Conservation (phyloP, 2,329 filamentous ascomycete genomes). For the Alternaria rosae region DNA sequence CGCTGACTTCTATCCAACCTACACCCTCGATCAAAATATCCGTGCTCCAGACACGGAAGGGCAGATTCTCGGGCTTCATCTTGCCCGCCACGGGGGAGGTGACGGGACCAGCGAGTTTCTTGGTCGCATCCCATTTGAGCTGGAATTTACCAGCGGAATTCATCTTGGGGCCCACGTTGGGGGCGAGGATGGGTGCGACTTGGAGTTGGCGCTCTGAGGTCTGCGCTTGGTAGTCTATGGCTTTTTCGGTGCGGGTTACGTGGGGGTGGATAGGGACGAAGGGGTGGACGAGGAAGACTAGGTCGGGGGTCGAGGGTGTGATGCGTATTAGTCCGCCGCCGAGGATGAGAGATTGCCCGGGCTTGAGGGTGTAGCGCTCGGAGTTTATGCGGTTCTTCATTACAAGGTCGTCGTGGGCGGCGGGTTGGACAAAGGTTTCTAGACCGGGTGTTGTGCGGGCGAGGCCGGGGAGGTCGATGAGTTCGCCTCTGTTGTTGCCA, state of each 20-base stretch:
- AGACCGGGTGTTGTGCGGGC: conserved; percentile 70
- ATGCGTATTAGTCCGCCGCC: conserved; percentile 85
- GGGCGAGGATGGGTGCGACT: conserved; percentile 66
- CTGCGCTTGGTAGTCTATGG: conserved; percentile 72
- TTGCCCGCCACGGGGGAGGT: conserved; percentile 69
- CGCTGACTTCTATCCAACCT: conserved; percentile 89
- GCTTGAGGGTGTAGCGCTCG: conserved; percentile 74
- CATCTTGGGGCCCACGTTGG: conserved; percentile 50
- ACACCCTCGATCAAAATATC: conserved; percentile 92
- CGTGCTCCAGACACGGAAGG: conserved; percentile 79
- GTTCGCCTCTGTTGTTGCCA: conserved; percentile 82
- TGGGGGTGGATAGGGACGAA: conserved; percentile 84
- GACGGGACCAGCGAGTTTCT: conserved; percentile 75
- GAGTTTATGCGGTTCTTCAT: conserved; percentile 81
- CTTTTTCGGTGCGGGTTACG: conserved; percentile 80
- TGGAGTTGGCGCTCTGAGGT: conserved; percentile 63
- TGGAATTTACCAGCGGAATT: conserved; percentile 73
- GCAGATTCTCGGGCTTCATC: conserved; percentile 71
- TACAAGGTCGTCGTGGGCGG: conserved; percentile 71
- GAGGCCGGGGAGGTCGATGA: conserved; percentile 91
- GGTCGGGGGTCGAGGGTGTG: conserved; percentile 72
- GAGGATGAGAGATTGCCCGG: conserved; percentile 80
- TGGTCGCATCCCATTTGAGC: conserved; percentile 84
- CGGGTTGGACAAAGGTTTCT: conserved; percentile 72
- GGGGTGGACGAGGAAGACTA: conserved; percentile 79